These are phyloP conservation scores for Fusarium bactridioides DNA, from an alignment of 2,329 filamentous ascomycete genomes.

Conservation along the genomic window DNA sequence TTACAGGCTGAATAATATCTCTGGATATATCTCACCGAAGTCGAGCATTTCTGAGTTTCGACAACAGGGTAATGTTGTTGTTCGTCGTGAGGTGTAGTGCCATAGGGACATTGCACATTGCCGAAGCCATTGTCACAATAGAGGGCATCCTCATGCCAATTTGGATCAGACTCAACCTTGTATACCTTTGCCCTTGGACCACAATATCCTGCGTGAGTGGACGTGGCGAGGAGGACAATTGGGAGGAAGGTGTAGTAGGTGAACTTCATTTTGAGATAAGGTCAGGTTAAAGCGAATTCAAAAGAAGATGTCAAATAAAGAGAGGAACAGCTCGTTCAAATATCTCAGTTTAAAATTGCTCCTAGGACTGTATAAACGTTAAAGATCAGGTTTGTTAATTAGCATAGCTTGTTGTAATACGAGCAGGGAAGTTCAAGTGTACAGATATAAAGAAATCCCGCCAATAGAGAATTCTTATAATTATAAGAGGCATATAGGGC, in stretches of 20 bases:
- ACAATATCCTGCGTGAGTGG: background rate
- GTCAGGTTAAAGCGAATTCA: fast-evolving
- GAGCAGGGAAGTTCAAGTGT: background rate
- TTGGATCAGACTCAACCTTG: fast-evolving
- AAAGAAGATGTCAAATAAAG: fast-evolving
- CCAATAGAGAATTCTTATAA: background rate
- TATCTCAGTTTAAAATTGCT: background rate
- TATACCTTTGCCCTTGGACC: background rate
- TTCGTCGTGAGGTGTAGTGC: background rate
- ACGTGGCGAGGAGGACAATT: background rate
- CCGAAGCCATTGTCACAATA: background rate
- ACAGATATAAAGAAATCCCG: background rate
- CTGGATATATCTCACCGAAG: too few relatives aligned
- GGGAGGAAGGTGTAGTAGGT: fast-evolving
- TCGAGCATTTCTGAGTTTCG: too few relatives aligned
- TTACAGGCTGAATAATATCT: too few relatives aligned
- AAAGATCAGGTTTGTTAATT: background rate
- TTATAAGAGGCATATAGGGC: too few relatives aligned
- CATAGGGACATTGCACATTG: background rate
- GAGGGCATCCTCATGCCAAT: background rate
- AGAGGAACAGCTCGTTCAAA: fast-evolving
- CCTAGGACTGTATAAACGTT: background rate
- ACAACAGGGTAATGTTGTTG: too few relatives aligned
- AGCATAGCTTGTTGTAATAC: background rate
- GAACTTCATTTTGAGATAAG: background rate